phyloP scores from a whole-genome alignment of 2,329 filamentous ascomycete species.

The Botryotinia convoluta region DNA sequence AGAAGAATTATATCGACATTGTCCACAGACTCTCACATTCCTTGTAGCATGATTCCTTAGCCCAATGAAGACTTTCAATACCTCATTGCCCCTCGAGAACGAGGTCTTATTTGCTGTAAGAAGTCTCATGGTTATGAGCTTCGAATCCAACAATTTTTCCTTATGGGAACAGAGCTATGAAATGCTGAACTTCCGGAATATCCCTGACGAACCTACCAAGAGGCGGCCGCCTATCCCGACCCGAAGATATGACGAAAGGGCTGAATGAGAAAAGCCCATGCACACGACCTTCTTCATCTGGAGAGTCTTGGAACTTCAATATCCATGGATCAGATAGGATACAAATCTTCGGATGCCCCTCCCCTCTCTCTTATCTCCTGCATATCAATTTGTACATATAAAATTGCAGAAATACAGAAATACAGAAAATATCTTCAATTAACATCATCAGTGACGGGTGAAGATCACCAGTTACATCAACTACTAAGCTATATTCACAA shows the following conservation, averaged over 20 bases:
- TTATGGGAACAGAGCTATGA: background rate
- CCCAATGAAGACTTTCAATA: slow-evolving; percentile 28
- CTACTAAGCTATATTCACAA: slow-evolving; percentile 4
- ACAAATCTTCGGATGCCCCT: background rate
- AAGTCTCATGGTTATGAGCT: slow-evolving; percentile 30
- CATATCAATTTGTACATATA: slow-evolving; percentile 1
- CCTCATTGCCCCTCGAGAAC: slow-evolving; percentile 23
- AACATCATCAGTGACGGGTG: background rate
- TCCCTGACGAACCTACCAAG: background rate
- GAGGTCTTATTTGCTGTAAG: slow-evolving; percentile 22
- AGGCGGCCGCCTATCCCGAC: slow-evolving; percentile 3
- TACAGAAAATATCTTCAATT: background rate
- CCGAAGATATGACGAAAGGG: slow-evolving; percentile 8
- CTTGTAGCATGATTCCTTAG: slow-evolving; percentile 26
- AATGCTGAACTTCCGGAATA: background rate
- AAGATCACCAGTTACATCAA: background rate
- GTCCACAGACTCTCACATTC: slow-evolving; percentile 28
- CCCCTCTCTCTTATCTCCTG: background rate
- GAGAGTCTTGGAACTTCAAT: slow-evolving; percentile 2
- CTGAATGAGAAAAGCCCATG: background rate
- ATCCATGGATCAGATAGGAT: background rate
- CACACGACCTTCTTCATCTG: background rate
- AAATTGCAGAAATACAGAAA: background rate
- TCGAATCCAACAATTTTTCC: background rate
- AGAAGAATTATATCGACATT: slow-evolving; percentile 34